Evolutionary conservation across 768 basidiomycete genomes (phyloP), one percentile per base, ranked within the genome.

Genomic region (Lyophyllum decastes): DNA sequence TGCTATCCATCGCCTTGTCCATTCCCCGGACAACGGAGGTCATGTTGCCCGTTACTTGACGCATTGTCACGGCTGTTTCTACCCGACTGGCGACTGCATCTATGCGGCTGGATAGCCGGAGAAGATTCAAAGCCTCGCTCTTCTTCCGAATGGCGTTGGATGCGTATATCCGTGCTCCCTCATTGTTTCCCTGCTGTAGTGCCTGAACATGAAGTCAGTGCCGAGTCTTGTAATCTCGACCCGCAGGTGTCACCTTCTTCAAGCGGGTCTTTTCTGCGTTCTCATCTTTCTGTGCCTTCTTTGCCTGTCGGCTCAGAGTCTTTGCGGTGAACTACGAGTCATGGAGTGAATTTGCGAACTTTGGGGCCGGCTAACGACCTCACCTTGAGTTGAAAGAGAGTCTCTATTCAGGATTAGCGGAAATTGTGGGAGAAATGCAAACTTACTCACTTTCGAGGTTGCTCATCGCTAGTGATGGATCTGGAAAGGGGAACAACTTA

Each of bases 91-190:
- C 92, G 9, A 98, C 97, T 11, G 97, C 96, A 70, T 99, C 97
- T 73, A 98, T 92, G 25, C 95, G 84, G 67, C 93, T 95, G 0
- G 89, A 87, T 49, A 99, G 75, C 46, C 96, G 83, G 7, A 99
- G 84, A 7, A 99, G 80, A 73, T 98, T 98, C 65, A 99, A 76
- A 0, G 89, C 77, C 70, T 99, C 97, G 59, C 85, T 91, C 83
- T 98, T 98, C 87, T 99, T 99, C 49, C 97, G 84, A 69, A 99
- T 99, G 50, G 96, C 94, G 64, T 98, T 99, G 25, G 94, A 89
- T 34, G 97, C 97, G 72, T 98, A 98, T 81, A 99, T 98, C 61
- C 93, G 85, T 21, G 97, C 97, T 47, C 96, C 95, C 53, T 99
- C 97, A 55, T 85, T 92, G 75, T 99, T 98, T 48, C 95, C 94